Evolutionary conservation across 2,329 filamentous ascomycete species (phyloP).

Genomic region (Clarireedia homoeocarpa): DNA sequence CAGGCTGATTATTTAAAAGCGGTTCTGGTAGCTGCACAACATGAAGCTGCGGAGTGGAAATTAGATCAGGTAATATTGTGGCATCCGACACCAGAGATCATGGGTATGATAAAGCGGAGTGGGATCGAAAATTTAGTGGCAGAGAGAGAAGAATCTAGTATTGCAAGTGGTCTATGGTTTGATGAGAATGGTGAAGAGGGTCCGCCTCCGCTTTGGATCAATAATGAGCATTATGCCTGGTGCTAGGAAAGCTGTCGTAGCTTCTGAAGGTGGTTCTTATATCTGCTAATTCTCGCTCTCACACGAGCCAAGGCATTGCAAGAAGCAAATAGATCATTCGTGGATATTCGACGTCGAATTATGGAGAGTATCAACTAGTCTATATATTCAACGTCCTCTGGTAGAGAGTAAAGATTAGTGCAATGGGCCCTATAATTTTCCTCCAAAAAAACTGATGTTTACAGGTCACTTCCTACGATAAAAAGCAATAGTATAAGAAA

Average conservation of each 20-base stretch:
- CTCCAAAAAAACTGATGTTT: too few relatives aligned
- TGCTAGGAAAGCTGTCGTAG: neutral
- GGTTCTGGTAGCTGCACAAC: slow-evolving; percentile 58
- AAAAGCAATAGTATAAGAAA: too few relatives aligned
- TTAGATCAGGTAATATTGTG: slow-evolving; percentile 68
- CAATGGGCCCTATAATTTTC: too few relatives aligned
- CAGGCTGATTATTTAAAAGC: slow-evolving; percentile 42
- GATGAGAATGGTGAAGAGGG: slow-evolving; percentile 38
- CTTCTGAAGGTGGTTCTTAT: too few relatives aligned
- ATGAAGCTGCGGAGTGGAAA: slow-evolving; percentile 62
- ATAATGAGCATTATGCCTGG: slow-evolving; percentile 71
- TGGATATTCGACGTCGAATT: too few relatives aligned
- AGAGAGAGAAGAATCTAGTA: slow-evolving; percentile 53
- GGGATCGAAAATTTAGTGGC: slow-evolving; percentile 42
- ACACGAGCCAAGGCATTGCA: too few relatives aligned
- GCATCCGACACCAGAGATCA: slow-evolving; percentile 59
- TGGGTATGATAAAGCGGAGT: slow-evolving; percentile 37
- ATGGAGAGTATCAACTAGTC: too few relatives aligned
- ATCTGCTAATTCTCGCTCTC: too few relatives aligned
- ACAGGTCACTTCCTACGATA: too few relatives aligned
- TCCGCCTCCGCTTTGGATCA: slow-evolving; percentile 56
- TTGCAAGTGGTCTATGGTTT: slow-evolving; percentile 64
- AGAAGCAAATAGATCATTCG: too few relatives aligned
- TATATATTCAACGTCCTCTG: too few relatives aligned
- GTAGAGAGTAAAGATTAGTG: too few relatives aligned